Base-by-base conservation (phyloP, 164 flowering plant genomes). In the Tetrastigma voinierianum region DNA sequence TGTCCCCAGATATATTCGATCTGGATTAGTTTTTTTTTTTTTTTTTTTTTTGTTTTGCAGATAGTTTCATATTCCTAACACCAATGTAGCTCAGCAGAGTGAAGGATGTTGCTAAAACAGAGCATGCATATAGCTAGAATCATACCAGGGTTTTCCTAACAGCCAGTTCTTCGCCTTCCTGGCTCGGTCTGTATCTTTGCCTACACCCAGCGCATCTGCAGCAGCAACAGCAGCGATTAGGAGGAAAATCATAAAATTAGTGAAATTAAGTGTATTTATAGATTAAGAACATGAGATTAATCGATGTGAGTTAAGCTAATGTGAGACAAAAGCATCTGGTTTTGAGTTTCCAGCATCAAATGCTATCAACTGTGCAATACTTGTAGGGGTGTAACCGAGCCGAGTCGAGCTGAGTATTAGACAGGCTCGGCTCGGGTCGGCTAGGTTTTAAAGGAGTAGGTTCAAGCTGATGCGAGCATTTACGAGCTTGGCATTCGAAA, bases 171-270 rank as follows among this genome's bases (percentile, higher is more conserved):
- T 95, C 7, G 96, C 78, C 77, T 84, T 92, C 87, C 76, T 84
- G 9, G 77, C 89, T 40, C 80, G 78, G 48, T 87, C 87, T 0
- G 74, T 84, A 87, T 65, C 81, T 82, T 68, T 95, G 97, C 84
- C 80, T 69, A 87, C 97, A 12, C 94, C 99, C 99, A 95, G 2
- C 73, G 74, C 98, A 95, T 89, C 98, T 95, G 88, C 55, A 72
- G 55, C 40, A 53, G 17, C 10, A 32, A 10, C 55, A 72, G 55
- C 40, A 53, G 17, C 10, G 43, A 10, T 60, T 57, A 23, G 45
- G 14, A n/a, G 24, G 5, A 25, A 54, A 48, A 55, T 32, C 40
- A 32, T 32, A 52, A 17, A 47, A 15, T n/a, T n/a, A 56, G 9
- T 17, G 19, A 12, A 61, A n/a, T n/a, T n/a, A n/a, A 54, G 54